phyloP scores from a whole-genome alignment of 73 alveolate genomes.

The Paramecium sexaurelia region DNA sequence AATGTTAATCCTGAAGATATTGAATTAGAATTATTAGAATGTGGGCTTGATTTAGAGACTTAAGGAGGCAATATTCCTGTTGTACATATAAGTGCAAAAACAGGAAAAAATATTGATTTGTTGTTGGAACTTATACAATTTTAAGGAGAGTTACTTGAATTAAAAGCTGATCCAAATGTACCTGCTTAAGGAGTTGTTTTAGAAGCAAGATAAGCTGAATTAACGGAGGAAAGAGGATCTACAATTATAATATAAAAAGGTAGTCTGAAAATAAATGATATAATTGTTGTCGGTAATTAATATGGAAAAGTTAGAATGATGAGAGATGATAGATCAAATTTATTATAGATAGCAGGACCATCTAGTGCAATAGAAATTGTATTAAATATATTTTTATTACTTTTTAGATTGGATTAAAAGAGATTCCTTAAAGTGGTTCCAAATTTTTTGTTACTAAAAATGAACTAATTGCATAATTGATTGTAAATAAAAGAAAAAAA shows the following conservation, averaged over 20 bases:
- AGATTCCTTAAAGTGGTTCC: constrained; percentile 81
- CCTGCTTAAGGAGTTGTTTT: constrained; percentile 67
- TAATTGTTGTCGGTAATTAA: constrained; percentile 77
- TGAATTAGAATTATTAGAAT: constrained; percentile 70
- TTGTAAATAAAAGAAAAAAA: constrained; percentile 63
- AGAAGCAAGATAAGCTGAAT: constrained; percentile 72
- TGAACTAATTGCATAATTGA: constrained; percentile 72
- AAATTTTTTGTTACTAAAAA: constrained; percentile 67
- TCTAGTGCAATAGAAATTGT: constrained; percentile 82
- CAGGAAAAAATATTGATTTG: constrained; percentile 72
- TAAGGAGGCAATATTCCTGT: constrained; percentile 83
- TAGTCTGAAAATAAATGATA: constrained; percentile 74
- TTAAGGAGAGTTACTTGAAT: constrained; percentile 73
- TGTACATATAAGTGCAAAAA: constrained; percentile 81
- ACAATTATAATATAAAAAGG: constrained; percentile 83
- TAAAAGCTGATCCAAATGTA: constrained; percentile 61
- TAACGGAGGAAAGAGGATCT: constrained; percentile 74
- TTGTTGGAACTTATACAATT: constrained; percentile 74
- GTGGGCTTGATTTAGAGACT: constrained; percentile 77
- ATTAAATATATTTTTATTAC: not conserved
- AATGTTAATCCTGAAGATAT: constrained; percentile 81
- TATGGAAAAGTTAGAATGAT: constrained; percentile 81
- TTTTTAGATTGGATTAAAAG: constrained; percentile 79
- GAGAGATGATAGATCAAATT: constrained; percentile 74
- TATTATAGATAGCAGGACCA: constrained; percentile 75